Base-by-base conservation (phyloP, 495 filamentous ascomycete species). In the Penicillium canariense region DNA sequence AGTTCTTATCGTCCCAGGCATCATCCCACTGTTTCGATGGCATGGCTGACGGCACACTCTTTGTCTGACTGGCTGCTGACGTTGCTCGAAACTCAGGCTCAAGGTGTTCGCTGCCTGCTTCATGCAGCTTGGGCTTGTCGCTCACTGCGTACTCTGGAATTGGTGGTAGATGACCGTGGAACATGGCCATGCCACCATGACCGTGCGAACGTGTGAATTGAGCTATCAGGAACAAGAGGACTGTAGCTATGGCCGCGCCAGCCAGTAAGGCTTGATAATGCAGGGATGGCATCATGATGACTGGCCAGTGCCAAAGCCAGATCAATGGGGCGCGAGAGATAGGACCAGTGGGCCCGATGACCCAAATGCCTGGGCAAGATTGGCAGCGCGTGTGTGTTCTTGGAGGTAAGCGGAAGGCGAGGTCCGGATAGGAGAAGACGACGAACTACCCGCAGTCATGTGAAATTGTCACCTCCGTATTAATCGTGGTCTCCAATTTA, bases 241-340 rank as follows among this genome's bases (percentile, higher is more conserved):
- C 62, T 2, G 56, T 23, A 1, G 34, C 46, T 28, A 57, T 32
- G 15, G 26, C 23, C 2, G 42, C 42, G n/a, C 46, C 44, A 14
- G 50, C 56, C 12, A 44, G 18, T 10, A 65, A 18, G 32, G 51
- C 40, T 36, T 62, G 59, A 42, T 46, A 52, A 14, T 39, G n/a
- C 15, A 49, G 42, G 18, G 39, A 26, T 10, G 4, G 18, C 50
- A 34, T 51, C 32, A 50, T 52, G 31, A 27, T 43, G 32, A 20
- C 8, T 12, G 11, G 1, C 12, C 47, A 38, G 26, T 10, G 3
- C 14, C 22, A 23, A 23, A 44, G 18, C 20, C 36, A 5, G 18
- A 39, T 39, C 0, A 22, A 4, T 4, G 17, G n/a, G n/a, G n/a
- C n/a, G 35, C 35, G 32, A 20, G 6, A 2, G 14, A 15, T 20